Conservation (phyloP, 1,284 basidiomycete genomes). For the Trichosporon faecale region DNA sequence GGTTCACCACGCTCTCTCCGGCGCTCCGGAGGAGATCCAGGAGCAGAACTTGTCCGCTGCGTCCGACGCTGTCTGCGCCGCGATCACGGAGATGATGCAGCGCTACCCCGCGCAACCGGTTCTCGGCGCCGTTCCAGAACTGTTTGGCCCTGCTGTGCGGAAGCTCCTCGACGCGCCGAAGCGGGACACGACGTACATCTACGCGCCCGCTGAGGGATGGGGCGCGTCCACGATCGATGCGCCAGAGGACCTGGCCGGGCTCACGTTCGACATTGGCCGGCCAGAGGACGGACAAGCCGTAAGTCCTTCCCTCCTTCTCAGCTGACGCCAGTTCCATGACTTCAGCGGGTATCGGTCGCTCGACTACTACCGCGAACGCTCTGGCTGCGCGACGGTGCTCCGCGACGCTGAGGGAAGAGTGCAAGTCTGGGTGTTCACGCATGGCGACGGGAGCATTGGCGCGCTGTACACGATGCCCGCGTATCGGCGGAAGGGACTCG, state of each 20-base stretch:
- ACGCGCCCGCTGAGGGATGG: not conserved
- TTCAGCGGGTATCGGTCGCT: constrained; percentile 14
- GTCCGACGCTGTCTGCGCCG: not conserved
- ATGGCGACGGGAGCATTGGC: constrained; percentile 30
- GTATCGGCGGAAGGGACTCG: constrained; percentile 31
- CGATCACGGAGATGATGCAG: not conserved
- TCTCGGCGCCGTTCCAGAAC: not conserved
- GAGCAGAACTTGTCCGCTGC: not conserved
- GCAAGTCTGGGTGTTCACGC: constrained; percentile 29
- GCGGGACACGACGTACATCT: not conserved
- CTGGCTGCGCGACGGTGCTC: constrained; percentile 22
- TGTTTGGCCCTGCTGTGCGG: not conserved
- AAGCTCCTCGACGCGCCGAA: not conserved
- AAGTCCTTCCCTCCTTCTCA: not conserved
- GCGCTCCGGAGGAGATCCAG: not conserved
- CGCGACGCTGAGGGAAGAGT: not conserved
- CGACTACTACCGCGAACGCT: constrained; percentile 27
- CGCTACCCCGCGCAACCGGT: not conserved
- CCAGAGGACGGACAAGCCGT: constrained; percentile 24
- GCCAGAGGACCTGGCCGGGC: not conserved
- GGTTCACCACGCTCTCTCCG: constrained; percentile 10
- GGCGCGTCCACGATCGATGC: not conserved
- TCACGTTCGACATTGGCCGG: constrained; percentile 17
- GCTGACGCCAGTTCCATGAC: constrained; percentile 17
- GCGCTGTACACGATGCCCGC: constrained; percentile 30